phyloP scores from a whole-genome alignment of 306 rosid species.

The Trifolium fragiferum region DNA sequence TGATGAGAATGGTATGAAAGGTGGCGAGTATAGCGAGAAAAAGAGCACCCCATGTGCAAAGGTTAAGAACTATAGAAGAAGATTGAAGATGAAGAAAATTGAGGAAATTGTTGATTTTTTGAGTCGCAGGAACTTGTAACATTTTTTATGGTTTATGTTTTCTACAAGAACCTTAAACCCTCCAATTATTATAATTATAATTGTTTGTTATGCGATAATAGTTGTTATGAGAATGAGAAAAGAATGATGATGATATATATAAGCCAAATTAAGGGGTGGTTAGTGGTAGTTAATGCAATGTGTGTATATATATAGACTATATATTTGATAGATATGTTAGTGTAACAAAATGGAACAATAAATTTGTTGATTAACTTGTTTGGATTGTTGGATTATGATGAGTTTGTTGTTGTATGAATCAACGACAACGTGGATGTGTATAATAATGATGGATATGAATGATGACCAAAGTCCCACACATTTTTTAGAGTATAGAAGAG shows the following conservation, averaged over 20 bases:
- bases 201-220: no score
- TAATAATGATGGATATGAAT: background rate
- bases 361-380: background rate
- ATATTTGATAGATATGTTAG: no score
- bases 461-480: background rate
- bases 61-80: slow-evolving; percentile 40
- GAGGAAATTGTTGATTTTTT: slow-evolving; percentile 48
- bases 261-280: no score
- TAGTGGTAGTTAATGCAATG: background rate
- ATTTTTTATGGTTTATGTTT: background rate
- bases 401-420: background rate
- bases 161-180: no score
- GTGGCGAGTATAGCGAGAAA: slow-evolving; percentile 67
- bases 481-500: background rate
- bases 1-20: slow-evolving; percentile 48
- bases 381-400: background rate
- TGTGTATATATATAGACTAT: background rate
- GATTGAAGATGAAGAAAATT: slow-evolving; percentile 48
- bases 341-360: background rate
- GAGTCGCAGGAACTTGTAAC: slow-evolving; percentile 49
- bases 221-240: no score
- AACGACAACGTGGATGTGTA: background rate
- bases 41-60: slow-evolving; percentile 66
- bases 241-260: no score
- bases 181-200: no score